A percentile compares a stretch with the other conserved stretches of the same genome.
Conservation (phyloP, 495 filamentous ascomycete species). For the Aspergillus olivimuriae region DNA sequence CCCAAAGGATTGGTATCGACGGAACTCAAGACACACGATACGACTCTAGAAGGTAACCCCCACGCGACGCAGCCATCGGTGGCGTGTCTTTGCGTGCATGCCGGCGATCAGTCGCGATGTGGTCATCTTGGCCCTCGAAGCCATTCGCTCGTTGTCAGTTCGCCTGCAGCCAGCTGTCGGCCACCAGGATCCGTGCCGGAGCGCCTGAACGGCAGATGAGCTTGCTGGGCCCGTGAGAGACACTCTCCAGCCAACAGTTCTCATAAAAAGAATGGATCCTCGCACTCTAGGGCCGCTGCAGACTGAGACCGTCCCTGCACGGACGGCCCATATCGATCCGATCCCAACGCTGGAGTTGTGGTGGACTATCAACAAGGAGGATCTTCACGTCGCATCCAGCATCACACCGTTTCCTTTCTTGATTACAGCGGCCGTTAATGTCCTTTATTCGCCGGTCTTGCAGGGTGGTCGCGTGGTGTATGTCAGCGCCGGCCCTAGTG, state of each 20-base stretch:
- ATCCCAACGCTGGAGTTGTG: constrained; percentile 33
- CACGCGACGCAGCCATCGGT: too few relatives aligned
- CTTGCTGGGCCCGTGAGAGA: background rate
- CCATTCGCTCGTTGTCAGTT: too few relatives aligned
- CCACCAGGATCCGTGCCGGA: too few relatives aligned
- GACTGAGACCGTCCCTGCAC: constrained; percentile 29
- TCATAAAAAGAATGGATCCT: constrained; percentile 15
- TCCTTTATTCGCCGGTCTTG: constrained; percentile 25
- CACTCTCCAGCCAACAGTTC: background rate
- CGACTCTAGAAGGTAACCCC: constrained; percentile 2
- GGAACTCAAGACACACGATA: background rate
- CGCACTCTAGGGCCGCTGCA: constrained; percentile 23
- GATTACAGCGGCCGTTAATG: constrained; percentile 28
- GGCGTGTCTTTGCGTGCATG: too few relatives aligned
- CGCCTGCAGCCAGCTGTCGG: too few relatives aligned
- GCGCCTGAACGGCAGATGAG: too few relatives aligned
- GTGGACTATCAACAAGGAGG: constrained; percentile 27
- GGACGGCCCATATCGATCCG: constrained; percentile 25
- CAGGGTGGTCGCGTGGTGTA: constrained; percentile 33
- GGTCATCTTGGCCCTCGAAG: too few relatives aligned
- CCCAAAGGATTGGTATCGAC: too few relatives aligned
- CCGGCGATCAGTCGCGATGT: too few relatives aligned
- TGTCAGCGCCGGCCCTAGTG: constrained; percentile 36
- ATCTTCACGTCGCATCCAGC: constrained; percentile 25
- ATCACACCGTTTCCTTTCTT: constrained; percentile 23